Base-by-base conservation (phyloP, 495 filamentous ascomycete genomes). In the Neurospora discreta region DNA sequence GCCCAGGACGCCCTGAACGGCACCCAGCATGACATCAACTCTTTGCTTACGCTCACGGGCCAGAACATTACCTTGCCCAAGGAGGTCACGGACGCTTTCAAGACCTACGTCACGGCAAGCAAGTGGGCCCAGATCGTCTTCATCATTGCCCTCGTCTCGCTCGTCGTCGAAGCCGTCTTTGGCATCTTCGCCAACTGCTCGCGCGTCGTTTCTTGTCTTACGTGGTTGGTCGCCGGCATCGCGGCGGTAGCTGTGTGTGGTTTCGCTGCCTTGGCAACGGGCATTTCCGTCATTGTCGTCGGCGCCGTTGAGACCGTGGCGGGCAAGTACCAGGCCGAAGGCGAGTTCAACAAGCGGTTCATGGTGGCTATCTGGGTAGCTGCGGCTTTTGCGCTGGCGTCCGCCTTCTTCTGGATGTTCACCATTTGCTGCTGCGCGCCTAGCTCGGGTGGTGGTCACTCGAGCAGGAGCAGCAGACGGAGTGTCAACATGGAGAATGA, bases 41-140 rank as follows among this genome's bases (percentile, higher is more conserved):
- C 78, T 23, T 81, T 90, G 71, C 76, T 79, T 46, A 79, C 74
- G 9, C 71, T 76, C 6, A 76, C 78, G 2, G 81, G 82, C n/a
- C 72, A 74, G 10, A 82, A 82, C 71, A 75, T 86, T 39, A 78
- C 84, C 13, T 84, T 96, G 72, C 90, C 91, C 23, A 81, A 87
- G 65, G 84, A 88, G 23, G 78, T 97, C 68, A 77, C 86, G 23
- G 87, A 91, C 69, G 86, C 87, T 30, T 78, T 97, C 73, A 87
- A 90, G 40, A 83, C 87, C 15, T 97, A 97, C 82, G 84, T 85
- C 77, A 85, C 84, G 42, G 89, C 93, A 44, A 85, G 88, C 43
- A 91, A 90, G 79, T 96, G 92, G 91, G 93, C 94, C 83, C 90
- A 92, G 72, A 78, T 95, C 72, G 92, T 91, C 42, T 89, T 94